Evolutionary conservation across 257 asterid genomes (phyloP).

Genomic region (Gentiana straminea): DNA sequence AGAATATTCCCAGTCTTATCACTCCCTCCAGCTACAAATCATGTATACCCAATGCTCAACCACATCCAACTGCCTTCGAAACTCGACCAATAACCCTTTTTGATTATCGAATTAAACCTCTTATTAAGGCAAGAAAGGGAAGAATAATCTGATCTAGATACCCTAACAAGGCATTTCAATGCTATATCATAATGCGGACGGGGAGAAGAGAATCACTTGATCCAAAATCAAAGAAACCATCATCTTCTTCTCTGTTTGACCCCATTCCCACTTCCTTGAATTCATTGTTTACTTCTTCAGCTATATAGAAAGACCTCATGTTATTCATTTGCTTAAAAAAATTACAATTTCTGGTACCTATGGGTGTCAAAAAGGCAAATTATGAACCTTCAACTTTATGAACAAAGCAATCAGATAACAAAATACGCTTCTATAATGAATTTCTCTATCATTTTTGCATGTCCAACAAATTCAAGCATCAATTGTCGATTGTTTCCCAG

Average conservation of each 20-base stretch:
- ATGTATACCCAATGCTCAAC: conserved; percentile 84
- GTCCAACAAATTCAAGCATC: too few relatives aligned
- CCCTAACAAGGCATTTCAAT: conserved; percentile 58
- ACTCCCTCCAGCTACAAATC: conserved; percentile 78
- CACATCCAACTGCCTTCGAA: conserved; percentile 50
- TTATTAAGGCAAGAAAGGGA: conserved; percentile 49
- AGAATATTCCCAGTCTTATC: conserved; percentile 60
- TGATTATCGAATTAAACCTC: conserved; percentile 41
- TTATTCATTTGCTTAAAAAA: too few relatives aligned
- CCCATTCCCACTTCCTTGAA: conserved; percentile 23
- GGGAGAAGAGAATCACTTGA: conserved; percentile 52
- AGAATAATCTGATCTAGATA: conserved; percentile 57
- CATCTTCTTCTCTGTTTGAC: conserved; percentile 31
- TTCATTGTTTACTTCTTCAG: too few relatives aligned
- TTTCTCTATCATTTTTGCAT: too few relatives aligned
- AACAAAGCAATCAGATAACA: too few relatives aligned
- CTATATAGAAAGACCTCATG: too few relatives aligned
- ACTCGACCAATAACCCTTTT: conserved; percentile 55
- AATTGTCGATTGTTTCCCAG: too few relatives aligned
- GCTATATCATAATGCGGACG: conserved; percentile 63
- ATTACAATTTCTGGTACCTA: too few relatives aligned
- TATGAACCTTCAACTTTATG: too few relatives aligned
- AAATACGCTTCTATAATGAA: too few relatives aligned
- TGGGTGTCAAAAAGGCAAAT: too few relatives aligned
- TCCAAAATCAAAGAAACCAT: conserved; percentile 26